These are phyloP conservation scores for Aspergillus sojae DNA, from an alignment of 2,329 filamentous ascomycete species.

Conservation along the genomic window DNA sequence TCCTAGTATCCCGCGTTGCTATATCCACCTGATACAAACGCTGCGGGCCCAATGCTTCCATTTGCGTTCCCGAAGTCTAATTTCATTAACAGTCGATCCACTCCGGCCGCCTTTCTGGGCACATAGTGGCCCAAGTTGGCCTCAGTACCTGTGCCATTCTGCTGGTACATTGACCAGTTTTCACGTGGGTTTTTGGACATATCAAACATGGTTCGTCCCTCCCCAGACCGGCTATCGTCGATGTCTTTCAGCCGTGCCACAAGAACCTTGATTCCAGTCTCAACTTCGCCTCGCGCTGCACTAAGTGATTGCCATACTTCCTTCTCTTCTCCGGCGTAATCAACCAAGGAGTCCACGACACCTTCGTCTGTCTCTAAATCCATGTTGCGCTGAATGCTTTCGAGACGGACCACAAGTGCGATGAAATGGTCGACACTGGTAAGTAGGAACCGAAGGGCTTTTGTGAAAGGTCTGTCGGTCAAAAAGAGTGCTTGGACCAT, in stretches of 20 bases:
- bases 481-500: slow-evolving; percentile 55
- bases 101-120: slow-evolving; percentile 72
- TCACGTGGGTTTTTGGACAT: slow-evolving; percentile 30
- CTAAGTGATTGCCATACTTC: slow-evolving; percentile 68
- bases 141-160: slow-evolving; percentile 22
- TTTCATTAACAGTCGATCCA: slow-evolving; percentile 89
- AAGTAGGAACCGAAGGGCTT: slow-evolving; percentile 41
- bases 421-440: slow-evolving; percentile 76
- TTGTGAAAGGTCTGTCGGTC: slow-evolving; percentile 44
- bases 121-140: slow-evolving; percentile 55
- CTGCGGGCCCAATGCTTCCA: slow-evolving; percentile 14
- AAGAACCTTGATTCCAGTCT: slow-evolving; percentile 65
- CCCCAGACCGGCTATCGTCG: slow-evolving; percentile 56
- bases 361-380: slow-evolving; percentile 83
- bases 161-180: slow-evolving; percentile 31
- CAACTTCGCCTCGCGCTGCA: slow-evolving; percentile 65
- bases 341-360: slow-evolving; percentile 73
- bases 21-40: not conserved
- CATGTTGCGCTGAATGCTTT: slow-evolving; percentile 73
- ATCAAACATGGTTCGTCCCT: slow-evolving; percentile 40
- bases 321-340: slow-evolving; percentile 71
- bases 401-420: slow-evolving; percentile 73
- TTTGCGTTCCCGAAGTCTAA: slow-evolving; percentile 62
- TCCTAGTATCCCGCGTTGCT: not conserved
- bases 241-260: slow-evolving; percentile 61